Conservation (phyloP, 768 basidiomycete genomes). For the Kwoniella heveanensis region DNA sequence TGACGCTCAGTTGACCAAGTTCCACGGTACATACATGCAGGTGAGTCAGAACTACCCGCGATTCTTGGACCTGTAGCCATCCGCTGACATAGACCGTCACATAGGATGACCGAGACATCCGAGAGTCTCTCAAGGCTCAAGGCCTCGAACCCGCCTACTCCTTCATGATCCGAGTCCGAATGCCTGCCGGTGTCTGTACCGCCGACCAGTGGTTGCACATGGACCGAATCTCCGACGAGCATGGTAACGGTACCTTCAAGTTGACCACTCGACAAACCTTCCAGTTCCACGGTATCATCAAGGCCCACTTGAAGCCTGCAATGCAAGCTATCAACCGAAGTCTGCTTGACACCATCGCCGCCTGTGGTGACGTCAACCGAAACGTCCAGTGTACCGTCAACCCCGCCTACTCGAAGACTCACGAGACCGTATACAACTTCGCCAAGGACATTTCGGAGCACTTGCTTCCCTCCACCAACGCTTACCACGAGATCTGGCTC, state of each 20-base stretch:
- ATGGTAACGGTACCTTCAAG: constrained; percentile 91
- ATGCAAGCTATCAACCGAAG: constrained; percentile 94
- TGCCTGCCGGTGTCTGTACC: constrained; percentile 92
- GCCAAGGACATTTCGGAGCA: constrained; percentile 79
- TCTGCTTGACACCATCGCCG: constrained; percentile 91
- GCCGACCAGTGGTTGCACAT: constrained; percentile 92
- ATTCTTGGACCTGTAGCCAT: too few species aligned
- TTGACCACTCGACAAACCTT: constrained; percentile 97
- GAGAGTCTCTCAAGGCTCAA: constrained; percentile 88
- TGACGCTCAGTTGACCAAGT: constrained; percentile 95
- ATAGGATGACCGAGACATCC: constrained; percentile 98
- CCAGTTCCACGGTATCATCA: constrained; percentile 99
- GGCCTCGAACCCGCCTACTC: constrained; percentile 93
- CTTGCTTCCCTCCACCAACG: constrained; percentile 83
- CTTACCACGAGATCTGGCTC: constrained; percentile 99
- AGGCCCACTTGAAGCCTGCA: constrained; percentile 89
- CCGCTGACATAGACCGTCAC: too few species aligned
- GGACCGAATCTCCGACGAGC: constrained; percentile 94
- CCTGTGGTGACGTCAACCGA: constrained; percentile 95
- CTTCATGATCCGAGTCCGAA: constrained; percentile 98
- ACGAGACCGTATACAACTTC: constrained; percentile 79
- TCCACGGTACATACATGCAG: constrained; percentile 61
- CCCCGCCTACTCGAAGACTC: constrained; percentile 82
- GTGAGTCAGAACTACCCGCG: too few species aligned
- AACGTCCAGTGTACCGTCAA: constrained; percentile 91